Evolutionary conservation across 208 protist genomes (phyloP).

Genomic region (Zelonia costaricensis): DNA sequence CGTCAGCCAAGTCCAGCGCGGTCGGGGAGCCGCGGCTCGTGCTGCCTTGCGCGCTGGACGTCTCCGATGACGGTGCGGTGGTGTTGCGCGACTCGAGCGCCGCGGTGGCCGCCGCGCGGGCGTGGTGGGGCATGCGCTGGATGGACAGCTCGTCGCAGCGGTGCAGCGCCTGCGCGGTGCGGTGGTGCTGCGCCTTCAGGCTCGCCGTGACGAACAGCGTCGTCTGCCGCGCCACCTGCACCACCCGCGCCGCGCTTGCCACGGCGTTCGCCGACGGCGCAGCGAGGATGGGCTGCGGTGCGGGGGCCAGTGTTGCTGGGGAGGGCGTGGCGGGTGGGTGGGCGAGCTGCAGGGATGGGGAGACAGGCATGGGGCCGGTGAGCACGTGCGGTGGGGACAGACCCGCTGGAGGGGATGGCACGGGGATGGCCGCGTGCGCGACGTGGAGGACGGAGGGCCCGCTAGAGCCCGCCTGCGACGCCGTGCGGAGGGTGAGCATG

Average conservation of each 20-base stretch:
- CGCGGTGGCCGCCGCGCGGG: slow-evolving; percentile 1
- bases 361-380: too few species aligned
- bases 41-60: too few species aligned
- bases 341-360: too few species aligned
- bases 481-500: not conserved
- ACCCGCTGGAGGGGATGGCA: too few species aligned
- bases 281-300: too few species aligned
- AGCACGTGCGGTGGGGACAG: too few species aligned
- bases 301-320: too few species aligned
- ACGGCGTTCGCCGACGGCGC: not conserved
- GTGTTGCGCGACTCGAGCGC: too few species aligned
- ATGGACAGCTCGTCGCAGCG: slow-evolving; percentile 14
- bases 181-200: slow-evolving; percentile 14
- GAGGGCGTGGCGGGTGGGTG: too few species aligned
- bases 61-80: too few species aligned
- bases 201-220: slow-evolving; percentile 17
- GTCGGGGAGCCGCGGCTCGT: too few species aligned
- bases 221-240: slow-evolving; percentile 16
- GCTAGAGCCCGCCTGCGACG: not conserved
- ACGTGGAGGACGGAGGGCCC: not conserved
- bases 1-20: too few species aligned
- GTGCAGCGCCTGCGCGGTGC: slow-evolving; percentile 16
- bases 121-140: slow-evolving; percentile 19
- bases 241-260: slow-evolving; percentile 3
- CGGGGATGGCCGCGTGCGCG: slow-evolving; percentile 2